Evolutionary conservation across 1,284 basidiomycete species (phyloP).

Genomic region (Cutaneotrichosporon curvatum): DNA sequence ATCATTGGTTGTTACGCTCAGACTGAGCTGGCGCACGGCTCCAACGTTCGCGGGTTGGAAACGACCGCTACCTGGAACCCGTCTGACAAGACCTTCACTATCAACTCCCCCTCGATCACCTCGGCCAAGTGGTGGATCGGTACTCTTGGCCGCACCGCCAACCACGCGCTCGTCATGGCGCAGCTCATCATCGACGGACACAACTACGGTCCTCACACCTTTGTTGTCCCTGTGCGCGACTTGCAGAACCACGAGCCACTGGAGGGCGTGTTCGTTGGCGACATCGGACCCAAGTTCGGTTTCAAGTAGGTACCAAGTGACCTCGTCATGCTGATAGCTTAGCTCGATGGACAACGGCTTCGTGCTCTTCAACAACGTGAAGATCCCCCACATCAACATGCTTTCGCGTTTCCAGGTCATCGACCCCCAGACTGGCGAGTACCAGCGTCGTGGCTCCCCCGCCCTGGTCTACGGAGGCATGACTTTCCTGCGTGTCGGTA

Average conservation of each 20-base stretch:
- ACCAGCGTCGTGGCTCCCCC: conserved; percentile 49
- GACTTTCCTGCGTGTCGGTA: conserved; percentile 51
- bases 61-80: conserved; percentile 54
- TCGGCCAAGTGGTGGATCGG: conserved; percentile 55
- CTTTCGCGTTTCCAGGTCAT: conserved; percentile 55
- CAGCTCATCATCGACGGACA: conserved; percentile 53
- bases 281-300: conserved; percentile 56
- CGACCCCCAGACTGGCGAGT: conserved; percentile 45
- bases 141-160: conserved; percentile 53
- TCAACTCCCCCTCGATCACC: conserved; percentile 51
- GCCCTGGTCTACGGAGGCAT: conserved; percentile 54
- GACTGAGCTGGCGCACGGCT: conserved; percentile 49
- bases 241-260: conserved; percentile 48
- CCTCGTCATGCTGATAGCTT: conserved; percentile 44
- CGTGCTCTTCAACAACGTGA: conserved; percentile 52
- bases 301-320: conserved; percentile 35
- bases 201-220: conserved; percentile 53
- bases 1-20: conserved; percentile 55
- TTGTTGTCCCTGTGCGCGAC: conserved; percentile 53
- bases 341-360: conserved; percentile 49
- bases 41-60: conserved; percentile 54
- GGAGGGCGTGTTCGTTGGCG: conserved; percentile 53
- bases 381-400: conserved; percentile 53
- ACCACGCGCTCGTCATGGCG: conserved; percentile 53
- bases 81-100: conserved; percentile 51